These are phyloP conservation scores for Blumeriella jaapii DNA, from an alignment of 2,329 filamentous ascomycete genomes.

Conservation along the genomic window DNA sequence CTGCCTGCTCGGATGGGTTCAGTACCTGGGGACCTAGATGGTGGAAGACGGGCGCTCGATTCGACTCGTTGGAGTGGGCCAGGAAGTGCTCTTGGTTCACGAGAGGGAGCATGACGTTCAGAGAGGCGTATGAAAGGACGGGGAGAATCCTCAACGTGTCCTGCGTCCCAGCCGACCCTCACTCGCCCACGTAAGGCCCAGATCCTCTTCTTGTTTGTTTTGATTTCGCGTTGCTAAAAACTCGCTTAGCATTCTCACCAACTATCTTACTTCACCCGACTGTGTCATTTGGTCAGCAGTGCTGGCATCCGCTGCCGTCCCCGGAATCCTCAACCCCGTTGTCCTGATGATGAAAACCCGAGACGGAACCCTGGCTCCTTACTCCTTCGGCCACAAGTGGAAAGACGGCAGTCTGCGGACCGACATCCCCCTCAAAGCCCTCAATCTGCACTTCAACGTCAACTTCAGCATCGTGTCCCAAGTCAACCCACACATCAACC, in stretches of 20 bases:
- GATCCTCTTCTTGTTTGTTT: neutral
- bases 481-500: slow-evolving; percentile 95
- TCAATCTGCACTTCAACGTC: slow-evolving; percentile 97
- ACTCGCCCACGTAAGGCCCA: slow-evolving; percentile 50
- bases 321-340: slow-evolving; percentile 88
- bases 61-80: slow-evolving; percentile 91
- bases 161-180: slow-evolving; percentile 90
- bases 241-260: slow-evolving; percentile 78
- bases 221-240: slow-evolving; percentile 12
- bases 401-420: slow-evolving; percentile 92
- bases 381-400: slow-evolving; percentile 98
- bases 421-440: slow-evolving; percentile 85
- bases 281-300: slow-evolving; percentile 98
- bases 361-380: slow-evolving; percentile 69
- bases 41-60: slow-evolving; percentile 87
- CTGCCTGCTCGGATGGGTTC: slow-evolving; percentile 69
- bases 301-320: slow-evolving; percentile 86
- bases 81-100: slow-evolving; percentile 79
- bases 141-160: slow-evolving; percentile 92
- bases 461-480: slow-evolving; percentile 85
- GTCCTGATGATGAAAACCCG: slow-evolving; percentile 84
- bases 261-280: slow-evolving; percentile 89
- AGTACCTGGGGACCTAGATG: slow-evolving; percentile 69
- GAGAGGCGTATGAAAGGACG: slow-evolving; percentile 86
- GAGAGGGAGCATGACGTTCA: slow-evolving; percentile 82